Evolutionary conservation across 73 alveolate species (phyloP).

Genomic region (Strombidium stylifer): DNA sequence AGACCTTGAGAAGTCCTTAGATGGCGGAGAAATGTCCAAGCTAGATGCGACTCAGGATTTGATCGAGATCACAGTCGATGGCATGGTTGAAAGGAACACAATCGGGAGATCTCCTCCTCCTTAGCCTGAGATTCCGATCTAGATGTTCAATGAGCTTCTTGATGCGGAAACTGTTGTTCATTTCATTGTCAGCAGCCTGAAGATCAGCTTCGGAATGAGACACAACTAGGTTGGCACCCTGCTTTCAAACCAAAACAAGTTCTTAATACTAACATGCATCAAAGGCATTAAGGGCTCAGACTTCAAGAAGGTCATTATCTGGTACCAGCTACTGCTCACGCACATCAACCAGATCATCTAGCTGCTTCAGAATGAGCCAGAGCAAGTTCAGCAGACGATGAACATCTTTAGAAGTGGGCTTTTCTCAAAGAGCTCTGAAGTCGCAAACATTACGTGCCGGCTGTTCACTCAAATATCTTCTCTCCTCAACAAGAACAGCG

Average conservation of each 20-base stretch:
- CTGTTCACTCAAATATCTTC: conserved; percentile 59
- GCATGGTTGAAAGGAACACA: too few relatives aligned
- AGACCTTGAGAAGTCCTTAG: too few relatives aligned
- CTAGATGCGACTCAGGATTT: too few relatives aligned
- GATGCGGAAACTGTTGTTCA: conserved; percentile 75
- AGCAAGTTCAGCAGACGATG: conserved; percentile 32
- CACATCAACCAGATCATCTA: conserved; percentile 62
- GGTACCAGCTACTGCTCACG: conserved; percentile 70
- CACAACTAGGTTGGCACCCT: conserved; percentile 96
- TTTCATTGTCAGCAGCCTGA: conserved; percentile 83
- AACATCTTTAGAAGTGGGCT: conserved; percentile 76
- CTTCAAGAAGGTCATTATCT: conserved; percentile 79
- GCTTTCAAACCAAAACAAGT: conserved; percentile 92
- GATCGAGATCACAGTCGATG: too few relatives aligned
- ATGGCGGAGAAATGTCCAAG: too few relatives aligned
- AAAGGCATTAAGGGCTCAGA: conserved; percentile 94
- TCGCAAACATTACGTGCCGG: conserved; percentile 63
- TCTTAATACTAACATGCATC: conserved; percentile 88
- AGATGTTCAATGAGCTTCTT: too few relatives aligned
- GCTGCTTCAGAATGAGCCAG: conserved; percentile 67
- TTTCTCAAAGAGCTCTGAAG: conserved; percentile 61
- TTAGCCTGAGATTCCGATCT: too few relatives aligned
- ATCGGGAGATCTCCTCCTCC: too few relatives aligned
- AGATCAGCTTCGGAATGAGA: conserved; percentile 80
- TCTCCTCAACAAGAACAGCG: conserved; percentile 17